Conservation (phyloP, 2,329 filamentous ascomycete species). For the Rhynchosporium graminicola region DNA sequence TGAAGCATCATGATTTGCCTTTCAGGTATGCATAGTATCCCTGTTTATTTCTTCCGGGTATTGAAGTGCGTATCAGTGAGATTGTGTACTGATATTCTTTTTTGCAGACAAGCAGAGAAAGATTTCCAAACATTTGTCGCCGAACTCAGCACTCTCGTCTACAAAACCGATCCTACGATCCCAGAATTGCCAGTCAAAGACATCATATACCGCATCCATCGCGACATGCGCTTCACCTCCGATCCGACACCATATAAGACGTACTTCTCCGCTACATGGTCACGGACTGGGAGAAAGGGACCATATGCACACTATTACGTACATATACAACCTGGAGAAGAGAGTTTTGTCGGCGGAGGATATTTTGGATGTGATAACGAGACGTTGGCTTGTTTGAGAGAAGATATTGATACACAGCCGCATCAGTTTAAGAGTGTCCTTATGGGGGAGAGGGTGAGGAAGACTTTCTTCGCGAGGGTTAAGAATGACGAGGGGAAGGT, state of each 20-base stretch:
- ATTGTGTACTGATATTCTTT: conserved; percentile 66
- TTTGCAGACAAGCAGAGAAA: conserved; percentile 64
- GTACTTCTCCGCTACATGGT: conserved; percentile 82
- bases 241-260: conserved; percentile 85
- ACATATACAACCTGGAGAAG: conserved; percentile 69
- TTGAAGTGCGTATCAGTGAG: neutral
- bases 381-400: conserved; percentile 66
- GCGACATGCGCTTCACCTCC: conserved; percentile 81
- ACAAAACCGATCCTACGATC: conserved; percentile 74
- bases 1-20: conserved; percentile 50
- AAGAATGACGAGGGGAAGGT: conserved; percentile 52
- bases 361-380: conserved; percentile 75
- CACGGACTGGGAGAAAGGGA: conserved; percentile 82
- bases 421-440: conserved; percentile 69
- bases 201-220: conserved; percentile 82
- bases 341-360: conserved; percentile 66
- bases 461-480: conserved; percentile 62
- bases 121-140: conserved; percentile 83
- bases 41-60: neutral
- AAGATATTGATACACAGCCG: conserved; percentile 74
- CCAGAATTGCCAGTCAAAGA: conserved; percentile 87
- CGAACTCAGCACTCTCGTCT: conserved; percentile 67
- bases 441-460: conserved; percentile 59
- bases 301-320: conserved; percentile 89
- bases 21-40: conserved; percentile 16